phyloP scores from a whole-genome alignment of 306 rosid genomes.

The Vicia villosa region DNA sequence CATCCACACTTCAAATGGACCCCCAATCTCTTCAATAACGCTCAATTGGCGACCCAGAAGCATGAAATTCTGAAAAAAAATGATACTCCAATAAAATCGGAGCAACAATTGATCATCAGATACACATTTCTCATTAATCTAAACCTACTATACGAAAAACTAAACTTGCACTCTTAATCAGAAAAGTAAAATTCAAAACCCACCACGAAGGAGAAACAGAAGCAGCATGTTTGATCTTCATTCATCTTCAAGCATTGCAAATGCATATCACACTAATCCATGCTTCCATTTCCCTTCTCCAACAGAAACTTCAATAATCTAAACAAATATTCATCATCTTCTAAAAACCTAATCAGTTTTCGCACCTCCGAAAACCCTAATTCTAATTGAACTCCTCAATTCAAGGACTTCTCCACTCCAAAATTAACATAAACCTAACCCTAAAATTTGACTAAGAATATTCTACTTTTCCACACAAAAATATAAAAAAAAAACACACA shows the following conservation, averaged over 20 bases:
- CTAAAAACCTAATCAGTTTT: conserved; percentile 49
- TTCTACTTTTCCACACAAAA: conserved; percentile 61
- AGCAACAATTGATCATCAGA: background rate
- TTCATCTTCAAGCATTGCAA: conserved; percentile 16
- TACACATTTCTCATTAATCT: conserved; percentile 26
- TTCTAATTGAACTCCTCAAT: conserved; percentile 47
- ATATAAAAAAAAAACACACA: conserved; percentile 22
- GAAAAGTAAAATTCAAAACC: background rate
- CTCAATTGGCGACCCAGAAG: background rate
- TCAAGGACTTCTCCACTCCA: conserved; percentile 51
- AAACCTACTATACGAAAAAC: background rate
- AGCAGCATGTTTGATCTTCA: background rate
- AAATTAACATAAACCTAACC: conserved; percentile 49
- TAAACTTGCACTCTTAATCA: conserved; percentile 7
- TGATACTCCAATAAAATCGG: conserved; percentile 35
- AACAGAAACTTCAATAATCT: conserved; percentile 53
- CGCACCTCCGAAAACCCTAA: conserved; percentile 50
- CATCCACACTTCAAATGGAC: conserved; percentile 12
- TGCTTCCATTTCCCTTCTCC: conserved; percentile 33
- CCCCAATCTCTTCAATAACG: conserved; percentile 8
- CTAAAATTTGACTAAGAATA: conserved; percentile 52
- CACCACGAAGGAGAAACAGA: background rate
- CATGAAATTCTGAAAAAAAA: conserved; percentile 20
- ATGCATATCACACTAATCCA: background rate
- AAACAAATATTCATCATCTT: conserved; percentile 44